A percentile compares a stretch with the other conserved stretches of the same genome.
Evolutionary conservation across 2,329 filamentous ascomycete genomes (phyloP).

Genomic region (Botrytis tulipae): DNA sequence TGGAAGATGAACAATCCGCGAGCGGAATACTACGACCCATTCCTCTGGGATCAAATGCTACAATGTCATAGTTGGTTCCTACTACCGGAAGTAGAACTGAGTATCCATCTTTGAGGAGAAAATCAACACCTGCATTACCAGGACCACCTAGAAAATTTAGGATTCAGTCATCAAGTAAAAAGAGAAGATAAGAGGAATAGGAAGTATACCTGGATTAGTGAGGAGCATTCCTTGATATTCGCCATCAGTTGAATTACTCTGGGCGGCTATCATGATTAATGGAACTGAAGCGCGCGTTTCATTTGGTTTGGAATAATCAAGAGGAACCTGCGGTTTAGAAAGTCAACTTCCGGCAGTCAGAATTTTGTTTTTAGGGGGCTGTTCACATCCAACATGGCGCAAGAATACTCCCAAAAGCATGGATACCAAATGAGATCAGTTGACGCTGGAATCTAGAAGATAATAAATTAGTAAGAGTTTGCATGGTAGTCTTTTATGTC

Average conservation of each 20-base stretch:
- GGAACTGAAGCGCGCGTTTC: conserved; percentile 22
- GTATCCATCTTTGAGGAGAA: conserved; percentile 30
- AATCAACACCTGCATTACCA: conserved; percentile 24
- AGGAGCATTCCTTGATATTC: conserved; percentile 27
- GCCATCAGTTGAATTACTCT: conserved; percentile 9
- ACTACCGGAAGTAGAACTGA: conserved; percentile 43
- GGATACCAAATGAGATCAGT: conserved; percentile 22
- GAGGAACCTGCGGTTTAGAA: conserved; percentile 22
- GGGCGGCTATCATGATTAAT: conserved; percentile 24
- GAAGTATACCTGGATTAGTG: conserved; percentile 20
- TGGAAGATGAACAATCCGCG: conserved; percentile 22
- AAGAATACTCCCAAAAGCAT: conserved; percentile 19
- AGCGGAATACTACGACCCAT: conserved; percentile 24
- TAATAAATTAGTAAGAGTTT: conserved; percentile 4
- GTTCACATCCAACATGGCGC: conserved; percentile 24
- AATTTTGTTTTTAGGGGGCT: neutral
- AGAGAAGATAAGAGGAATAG: neutral
- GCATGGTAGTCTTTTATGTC: neutral
- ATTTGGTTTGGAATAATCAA: conserved; percentile 24
- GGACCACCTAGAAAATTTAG: neutral
- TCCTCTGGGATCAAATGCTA: conserved; percentile 52
- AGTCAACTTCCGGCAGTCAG: neutral
- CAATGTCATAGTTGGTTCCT: conserved; percentile 49
- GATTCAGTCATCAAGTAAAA: neutral
- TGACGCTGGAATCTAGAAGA: conserved; percentile 21